A percentile compares a stretch with the other conserved stretches of the same genome.
phyloP scores from a whole-genome alignment of 345 rosid species.

The Barbarea vulgaris region DNA sequence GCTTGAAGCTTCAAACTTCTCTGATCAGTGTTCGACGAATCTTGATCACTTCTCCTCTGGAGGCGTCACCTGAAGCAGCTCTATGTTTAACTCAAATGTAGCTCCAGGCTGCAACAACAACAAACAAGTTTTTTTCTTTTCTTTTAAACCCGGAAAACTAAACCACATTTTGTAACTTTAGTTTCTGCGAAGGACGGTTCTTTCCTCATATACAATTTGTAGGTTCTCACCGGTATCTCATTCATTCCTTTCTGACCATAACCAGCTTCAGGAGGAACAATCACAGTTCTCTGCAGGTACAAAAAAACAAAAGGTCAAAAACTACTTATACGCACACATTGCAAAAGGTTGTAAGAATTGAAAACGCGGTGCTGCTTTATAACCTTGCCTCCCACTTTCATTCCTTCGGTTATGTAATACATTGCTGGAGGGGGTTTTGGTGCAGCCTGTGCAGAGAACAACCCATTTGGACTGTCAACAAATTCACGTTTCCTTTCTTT shows the following conservation, averaged over 20 bases:
- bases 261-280: conserved; percentile 83
- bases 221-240: conserved; percentile 79
- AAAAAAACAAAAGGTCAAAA: neutral
- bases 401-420: conserved; percentile 77
- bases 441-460: conserved; percentile 93
- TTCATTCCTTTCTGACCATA: conserved; percentile 86
- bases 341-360: neutral
- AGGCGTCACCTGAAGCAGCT: conserved; percentile 69
- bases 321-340: neutral
- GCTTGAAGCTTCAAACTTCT: no score
- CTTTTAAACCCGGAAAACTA: neutral
- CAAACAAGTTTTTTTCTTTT: neutral
- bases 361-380: neutral
- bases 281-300: conserved; percentile 72
- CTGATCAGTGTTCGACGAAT: neutral
- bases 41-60: conserved; percentile 47
- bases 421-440: conserved; percentile 97
- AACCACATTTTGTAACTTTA: neutral
- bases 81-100: conserved; percentile 75
- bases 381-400: conserved; percentile 95
- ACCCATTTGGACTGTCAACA: conserved; percentile 90
- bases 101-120: conserved; percentile 70
- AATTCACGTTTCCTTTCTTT: conserved; percentile 85
- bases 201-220: conserved; percentile 41
- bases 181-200: conserved; percentile 21